A percentile compares a stretch with the other conserved stretches of the same genome.
Evolutionary conservation across 148 eudicot genomes (phyloP).

Genomic region (Rhododendron ovatum): DNA sequence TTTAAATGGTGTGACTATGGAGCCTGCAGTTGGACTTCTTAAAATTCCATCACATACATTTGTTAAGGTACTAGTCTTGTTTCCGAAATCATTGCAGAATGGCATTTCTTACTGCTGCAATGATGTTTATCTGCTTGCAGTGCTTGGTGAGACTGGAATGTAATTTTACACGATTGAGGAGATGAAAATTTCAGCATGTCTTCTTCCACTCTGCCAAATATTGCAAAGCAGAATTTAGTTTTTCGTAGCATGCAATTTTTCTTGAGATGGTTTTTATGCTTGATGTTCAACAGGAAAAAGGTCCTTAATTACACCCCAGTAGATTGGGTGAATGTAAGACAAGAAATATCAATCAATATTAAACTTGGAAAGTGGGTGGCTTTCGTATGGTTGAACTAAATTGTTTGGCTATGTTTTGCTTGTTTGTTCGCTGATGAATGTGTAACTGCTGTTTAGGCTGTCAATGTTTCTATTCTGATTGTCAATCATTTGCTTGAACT

Average conservation of each 20-base stretch:
- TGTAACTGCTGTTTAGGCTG: neutral
- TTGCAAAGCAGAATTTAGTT: neutral
- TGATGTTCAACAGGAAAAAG: neutral
- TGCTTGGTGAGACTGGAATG: neutral
- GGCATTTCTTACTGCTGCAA: neutral
- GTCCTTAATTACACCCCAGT: neutral
- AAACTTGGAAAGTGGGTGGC: neutral
- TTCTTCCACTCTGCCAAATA: neutral
- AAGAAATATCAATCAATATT: neutral
- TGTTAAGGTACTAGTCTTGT: constrained; percentile 45
- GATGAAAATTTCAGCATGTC: neutral
- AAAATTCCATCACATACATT: constrained; percentile 61
- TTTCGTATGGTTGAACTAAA: neutral
- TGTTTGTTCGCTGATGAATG: neutral
- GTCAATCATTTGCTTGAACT: constrained; percentile 1
- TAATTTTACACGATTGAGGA: neutral
- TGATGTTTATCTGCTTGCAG: neutral
- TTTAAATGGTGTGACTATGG: constrained; percentile 67
- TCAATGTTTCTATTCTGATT: neutral
- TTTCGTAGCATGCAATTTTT: neutral
- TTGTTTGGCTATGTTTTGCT: neutral
- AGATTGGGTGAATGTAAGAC: neutral
- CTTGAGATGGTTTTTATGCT: neutral
- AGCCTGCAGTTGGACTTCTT: constrained; percentile 83
- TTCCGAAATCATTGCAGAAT: neutral